Evolutionary conservation across 495 filamentous ascomycete species (phyloP).

Genomic region (Podospora bellae-mahoneyi): DNA sequence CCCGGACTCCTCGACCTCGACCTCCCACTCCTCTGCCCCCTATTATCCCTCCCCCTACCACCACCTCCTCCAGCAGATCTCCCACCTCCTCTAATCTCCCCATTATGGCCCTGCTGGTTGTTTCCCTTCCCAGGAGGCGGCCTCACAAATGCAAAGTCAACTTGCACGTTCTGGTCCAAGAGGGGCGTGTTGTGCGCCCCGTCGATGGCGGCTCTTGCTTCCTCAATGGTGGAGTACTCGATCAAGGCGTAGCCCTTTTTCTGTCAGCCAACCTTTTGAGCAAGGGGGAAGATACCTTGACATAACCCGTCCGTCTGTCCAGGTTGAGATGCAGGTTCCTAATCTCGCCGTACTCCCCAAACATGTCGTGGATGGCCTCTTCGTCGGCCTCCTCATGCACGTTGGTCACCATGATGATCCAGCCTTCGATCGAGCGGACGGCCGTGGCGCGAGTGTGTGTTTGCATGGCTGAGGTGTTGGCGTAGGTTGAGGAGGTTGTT

Average conservation of each 20-base stretch:
- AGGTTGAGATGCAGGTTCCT: constrained; percentile 96
- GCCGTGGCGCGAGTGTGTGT: constrained; percentile 80
- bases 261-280: constrained; percentile 2
- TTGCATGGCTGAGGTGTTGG: constrained; percentile 62
- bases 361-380: constrained; percentile 90
- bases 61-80: constrained; percentile 37
- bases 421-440: constrained; percentile 97
- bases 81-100: constrained; percentile 17
- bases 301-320: constrained; percentile 92
- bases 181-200: constrained; percentile 76
- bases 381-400: constrained; percentile 97
- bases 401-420: constrained; percentile 96
- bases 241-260: constrained; percentile 86
- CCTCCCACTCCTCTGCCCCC: constrained; percentile 44
- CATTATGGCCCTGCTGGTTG: constrained; percentile 13
- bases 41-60: constrained; percentile 37
- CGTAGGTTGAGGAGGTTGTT: constrained; percentile 25
- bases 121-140: constrained; percentile 68
- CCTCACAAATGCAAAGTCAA: constrained; percentile 96
- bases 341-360: constrained; percentile 95
- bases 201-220: constrained; percentile 82
- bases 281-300: constrained; percentile 65
- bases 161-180: constrained; percentile 85
- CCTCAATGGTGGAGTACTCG: constrained; percentile 83
- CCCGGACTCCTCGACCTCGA: constrained; percentile 44